Conservation (phyloP, 441 rosid species). For the Mallotus repandus region DNA sequence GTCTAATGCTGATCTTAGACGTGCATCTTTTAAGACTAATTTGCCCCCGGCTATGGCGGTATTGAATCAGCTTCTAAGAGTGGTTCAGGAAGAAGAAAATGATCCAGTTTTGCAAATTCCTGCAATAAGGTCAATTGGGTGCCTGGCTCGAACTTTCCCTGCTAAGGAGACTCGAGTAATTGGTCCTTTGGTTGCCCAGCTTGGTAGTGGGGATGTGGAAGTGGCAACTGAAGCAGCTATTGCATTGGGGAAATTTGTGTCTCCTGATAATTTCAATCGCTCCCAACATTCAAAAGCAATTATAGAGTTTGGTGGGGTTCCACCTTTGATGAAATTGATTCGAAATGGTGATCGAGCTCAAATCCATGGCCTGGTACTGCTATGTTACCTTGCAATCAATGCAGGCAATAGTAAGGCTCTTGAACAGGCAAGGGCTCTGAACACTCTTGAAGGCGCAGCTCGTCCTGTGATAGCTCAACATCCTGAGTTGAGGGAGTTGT, state of each 20-base stretch:
- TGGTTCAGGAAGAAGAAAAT: constrained; percentile 42
- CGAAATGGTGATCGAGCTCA: constrained; percentile 36
- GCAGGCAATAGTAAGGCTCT: constrained; percentile 54
- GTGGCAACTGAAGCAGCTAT: constrained; percentile 50
- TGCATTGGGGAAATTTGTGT: constrained; percentile 53
- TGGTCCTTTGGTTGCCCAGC: constrained; percentile 41
- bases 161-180: constrained; percentile 49
- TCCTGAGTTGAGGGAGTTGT: constrained; percentile 49
- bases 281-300: constrained; percentile 50
- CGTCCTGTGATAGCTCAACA: constrained; percentile 40
- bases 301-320: constrained; percentile 53
- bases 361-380: constrained; percentile 35
- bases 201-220: constrained; percentile 30
- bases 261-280: constrained; percentile 52
- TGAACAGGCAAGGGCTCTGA: constrained; percentile 49
- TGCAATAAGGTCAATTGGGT: constrained; percentile 49
- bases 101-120: constrained; percentile 36
- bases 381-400: constrained; percentile 51
- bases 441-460: constrained; percentile 45
- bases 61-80: constrained; percentile 51
- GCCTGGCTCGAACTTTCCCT: constrained; percentile 56
- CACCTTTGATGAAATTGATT: constrained; percentile 39
- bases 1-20: constrained; percentile 45
- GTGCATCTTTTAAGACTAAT: constrained; percentile 54
- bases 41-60: constrained; percentile 58